Evolutionary conservation across 176 grass and related monocot species (phyloP).

Genomic region (Phoenix roebelenii): DNA sequence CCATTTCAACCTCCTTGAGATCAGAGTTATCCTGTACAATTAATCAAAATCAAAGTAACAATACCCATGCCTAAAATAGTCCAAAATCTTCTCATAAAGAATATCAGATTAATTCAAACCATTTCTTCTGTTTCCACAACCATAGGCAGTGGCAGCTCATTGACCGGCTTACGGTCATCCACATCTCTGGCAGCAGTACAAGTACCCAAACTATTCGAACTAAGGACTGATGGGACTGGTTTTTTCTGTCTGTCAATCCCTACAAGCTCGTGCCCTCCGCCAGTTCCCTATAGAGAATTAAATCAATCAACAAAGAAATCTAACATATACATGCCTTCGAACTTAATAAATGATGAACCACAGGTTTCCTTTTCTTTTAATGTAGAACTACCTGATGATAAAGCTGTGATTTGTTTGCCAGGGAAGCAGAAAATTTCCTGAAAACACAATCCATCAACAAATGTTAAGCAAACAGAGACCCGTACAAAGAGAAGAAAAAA

Average conservation of each 20-base stretch:
- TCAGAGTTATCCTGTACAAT: conserved; percentile 31
- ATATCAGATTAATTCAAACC: conserved; percentile 29
- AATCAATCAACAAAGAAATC: neutral
- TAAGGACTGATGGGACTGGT: neutral
- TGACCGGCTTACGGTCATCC: conserved; percentile 1
- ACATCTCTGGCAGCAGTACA: conserved; percentile 5
- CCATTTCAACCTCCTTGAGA: conserved; percentile 36
- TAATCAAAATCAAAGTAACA: conserved; percentile 2
- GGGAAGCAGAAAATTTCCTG: conserved; percentile 47
- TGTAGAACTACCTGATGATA: conserved; percentile 13
- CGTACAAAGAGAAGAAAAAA: neutral
- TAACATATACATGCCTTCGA: too few species aligned
- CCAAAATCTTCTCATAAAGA: neutral
- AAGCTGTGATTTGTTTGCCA: conserved; percentile 26
- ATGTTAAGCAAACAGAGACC: neutral
- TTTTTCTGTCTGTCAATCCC: conserved; percentile 14
- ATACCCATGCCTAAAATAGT: neutral
- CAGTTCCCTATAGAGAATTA: neutral
- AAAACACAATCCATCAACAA: conserved; percentile 9
- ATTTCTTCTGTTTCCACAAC: conserved; percentile 30
- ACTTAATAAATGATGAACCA: too few species aligned
- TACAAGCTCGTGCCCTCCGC: too few species aligned
- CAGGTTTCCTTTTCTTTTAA: neutral
- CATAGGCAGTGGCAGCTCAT: conserved; percentile 15
- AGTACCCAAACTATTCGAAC: neutral